A percentile compares a stretch with the other conserved stretches of the same genome.
phyloP scores from a whole-genome alignment of 1,139 yeast genomes.

The Debaryomyces sp. region DNA sequence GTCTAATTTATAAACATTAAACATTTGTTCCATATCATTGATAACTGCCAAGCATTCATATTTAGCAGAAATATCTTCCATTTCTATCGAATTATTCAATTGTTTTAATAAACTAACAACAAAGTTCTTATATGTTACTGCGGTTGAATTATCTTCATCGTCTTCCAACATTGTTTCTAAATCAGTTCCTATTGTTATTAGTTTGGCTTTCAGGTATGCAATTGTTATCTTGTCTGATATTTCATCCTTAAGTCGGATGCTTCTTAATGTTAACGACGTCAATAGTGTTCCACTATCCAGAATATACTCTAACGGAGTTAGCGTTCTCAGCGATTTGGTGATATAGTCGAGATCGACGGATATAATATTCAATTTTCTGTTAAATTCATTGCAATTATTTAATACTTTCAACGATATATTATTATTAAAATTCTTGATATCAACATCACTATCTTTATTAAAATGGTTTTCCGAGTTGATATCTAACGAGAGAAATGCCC shows the following conservation, averaged over 20 bases:
- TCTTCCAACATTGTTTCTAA: constrained; percentile 45
- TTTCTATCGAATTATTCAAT: constrained; percentile 50
- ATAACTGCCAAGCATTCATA: constrained; percentile 63
- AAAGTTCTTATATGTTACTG: constrained; percentile 52
- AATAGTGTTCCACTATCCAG: constrained; percentile 62
- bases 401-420: constrained; percentile 53
- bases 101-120: constrained; percentile 55
- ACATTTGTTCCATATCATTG: constrained; percentile 64
- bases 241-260: constrained; percentile 50
- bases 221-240: constrained; percentile 54
- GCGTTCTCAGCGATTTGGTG: constrained; percentile 41
- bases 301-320: constrained; percentile 51
- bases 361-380: constrained; percentile 42
- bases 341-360: constrained; percentile 49
- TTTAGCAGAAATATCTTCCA: constrained; percentile 52
- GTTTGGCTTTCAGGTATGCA: constrained; percentile 57
- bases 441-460: constrained; percentile 25
- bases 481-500: constrained; percentile 62
- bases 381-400: constrained; percentile 49
- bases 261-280: constrained; percentile 51
- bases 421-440: constrained; percentile 46
- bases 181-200: constrained; percentile 58
- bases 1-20: constrained; percentile 50
- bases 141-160: constrained; percentile 32
- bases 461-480: constrained; percentile 49